Evolutionary conservation across 805 yeast species (phyloP).

Genomic region (Wickerhamomyces tratensis): DNA sequence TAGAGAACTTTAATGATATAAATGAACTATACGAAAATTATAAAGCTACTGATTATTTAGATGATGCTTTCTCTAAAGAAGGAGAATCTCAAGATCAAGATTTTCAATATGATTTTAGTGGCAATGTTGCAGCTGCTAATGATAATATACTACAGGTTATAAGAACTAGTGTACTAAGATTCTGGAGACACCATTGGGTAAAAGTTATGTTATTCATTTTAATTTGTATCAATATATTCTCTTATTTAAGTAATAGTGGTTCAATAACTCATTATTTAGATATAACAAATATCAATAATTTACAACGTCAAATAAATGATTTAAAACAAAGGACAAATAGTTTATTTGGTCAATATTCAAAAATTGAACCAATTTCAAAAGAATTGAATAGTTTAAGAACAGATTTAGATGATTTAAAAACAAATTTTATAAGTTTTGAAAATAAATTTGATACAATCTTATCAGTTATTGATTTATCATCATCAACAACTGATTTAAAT

Average conservation of each 20-base stretch:
- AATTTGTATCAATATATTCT: too few relatives aligned
- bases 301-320: constrained; percentile 18
- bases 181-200: background rate
- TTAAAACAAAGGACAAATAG: constrained; percentile 10
- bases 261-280: background rate
- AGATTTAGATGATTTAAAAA: constrained; percentile 4
- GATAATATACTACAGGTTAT: too few relatives aligned
- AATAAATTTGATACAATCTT: constrained; percentile 5
- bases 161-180: too few relatives aligned
- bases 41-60: background rate
- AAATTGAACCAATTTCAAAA: constrained; percentile 10
- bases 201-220: too few relatives aligned
- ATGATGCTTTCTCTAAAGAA: background rate
- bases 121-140: too few relatives aligned
- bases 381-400: constrained; percentile 6
- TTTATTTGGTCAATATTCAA: constrained; percentile 9
- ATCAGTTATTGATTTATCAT: constrained; percentile 3
- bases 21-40: background rate
- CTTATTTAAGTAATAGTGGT: background rate
- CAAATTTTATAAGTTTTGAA: constrained; percentile 1
- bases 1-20: too few relatives aligned
- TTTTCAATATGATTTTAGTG: too few relatives aligned
- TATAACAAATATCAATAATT: constrained; percentile 3
- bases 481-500: constrained; percentile 3
- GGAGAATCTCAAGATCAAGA: too few relatives aligned